Evolutionary conservation across 2,329 filamentous ascomycete species (phyloP), one percentile per base, ranked within the genome.

Genomic region (Parafenestella ontariensis): DNA sequence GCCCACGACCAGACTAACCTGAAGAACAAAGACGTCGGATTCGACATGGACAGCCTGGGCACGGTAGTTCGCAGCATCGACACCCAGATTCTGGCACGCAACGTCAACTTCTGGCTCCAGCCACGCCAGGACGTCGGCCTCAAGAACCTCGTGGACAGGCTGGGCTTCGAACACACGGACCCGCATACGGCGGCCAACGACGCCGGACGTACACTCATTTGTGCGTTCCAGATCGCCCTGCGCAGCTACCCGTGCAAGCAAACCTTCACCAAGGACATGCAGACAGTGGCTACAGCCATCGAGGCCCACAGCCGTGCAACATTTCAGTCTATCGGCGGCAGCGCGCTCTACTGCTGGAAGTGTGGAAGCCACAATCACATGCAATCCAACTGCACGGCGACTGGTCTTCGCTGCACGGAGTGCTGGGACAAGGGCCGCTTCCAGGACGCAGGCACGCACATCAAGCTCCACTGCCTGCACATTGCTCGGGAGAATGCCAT

Each of bases 171-270:
- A 5, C 59, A 65, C 21, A 52, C 48, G 21, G 57, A 70, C 24
- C 11, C 59, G 5, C 67, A 70, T 43, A 67, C 65, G 1, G 65
- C 65, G 1, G 53, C 56, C 11, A 69, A 70, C 40, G 65, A 69
- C 31, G 56, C 45, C 0, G 66, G 57, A 1, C 57, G 64, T 2
- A 71, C 70, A 0, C 45, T 68, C 15, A 71, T 72, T 18, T 56
- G 41, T 3, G 70, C 61, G 0, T 50, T 71, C 5, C 54, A 63
- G 13, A 46, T 70, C 28, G 49, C 59, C 1, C 42, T 67, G 3
- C 46, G 47, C 0, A 26, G 28, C 3, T 15, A 53, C 1, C 28
- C 36, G 0, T 44, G 46, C 37, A 59, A 44, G n/a, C 11, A 21
- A 2, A 7, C 33, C 3, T 8, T 28, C 4, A 17, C 23, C 1